A percentile compares a stretch with the other conserved stretches of the same genome.
phyloP scores from a whole-genome alignment of 495 filamentous ascomycete species.

The Aspergillus coremiiformis region DNA sequence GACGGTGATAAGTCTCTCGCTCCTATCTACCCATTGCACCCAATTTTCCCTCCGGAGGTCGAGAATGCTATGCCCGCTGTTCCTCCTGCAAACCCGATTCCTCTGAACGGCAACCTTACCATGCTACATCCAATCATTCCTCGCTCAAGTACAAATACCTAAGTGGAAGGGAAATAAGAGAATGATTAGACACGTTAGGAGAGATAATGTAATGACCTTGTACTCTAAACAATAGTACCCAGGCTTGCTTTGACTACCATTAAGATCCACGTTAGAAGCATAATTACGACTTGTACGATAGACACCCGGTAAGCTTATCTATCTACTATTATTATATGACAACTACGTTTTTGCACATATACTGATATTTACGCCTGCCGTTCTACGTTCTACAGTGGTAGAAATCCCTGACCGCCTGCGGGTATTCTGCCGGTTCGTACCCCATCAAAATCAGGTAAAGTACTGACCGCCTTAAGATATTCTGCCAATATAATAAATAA shows the following conservation, averaged over 20 bases:
- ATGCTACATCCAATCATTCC: neutral
- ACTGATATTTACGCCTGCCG: no score
- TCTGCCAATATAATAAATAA: no score
- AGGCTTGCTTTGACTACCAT: neutral
- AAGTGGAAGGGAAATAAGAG: neutral
- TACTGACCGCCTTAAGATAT: no score
- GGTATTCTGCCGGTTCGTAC: no score
- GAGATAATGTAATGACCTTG: neutral
- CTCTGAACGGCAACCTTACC: slow-evolving; percentile 12
- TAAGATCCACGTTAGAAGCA: neutral
- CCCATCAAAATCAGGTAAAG: no score
- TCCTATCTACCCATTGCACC: slow-evolving; percentile 75
- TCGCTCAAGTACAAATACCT: neutral
- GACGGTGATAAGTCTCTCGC: slow-evolving; percentile 74
- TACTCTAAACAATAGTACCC: neutral
- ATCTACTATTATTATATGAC: no score
- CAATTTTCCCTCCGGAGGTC: slow-evolving; percentile 45
- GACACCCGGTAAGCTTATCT: neutral
- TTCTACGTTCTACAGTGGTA: no score
- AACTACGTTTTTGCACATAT: no score
- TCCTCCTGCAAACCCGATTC: slow-evolving; percentile 27
- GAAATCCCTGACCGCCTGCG: no score
- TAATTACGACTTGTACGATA: slow-evolving; percentile 19
- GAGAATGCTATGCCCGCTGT: slow-evolving; percentile 22
- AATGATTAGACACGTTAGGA: neutral